phyloP scores from a whole-genome alignment of 2,329 filamentous ascomycete genomes.

The Diaporthe australafricana region DNA sequence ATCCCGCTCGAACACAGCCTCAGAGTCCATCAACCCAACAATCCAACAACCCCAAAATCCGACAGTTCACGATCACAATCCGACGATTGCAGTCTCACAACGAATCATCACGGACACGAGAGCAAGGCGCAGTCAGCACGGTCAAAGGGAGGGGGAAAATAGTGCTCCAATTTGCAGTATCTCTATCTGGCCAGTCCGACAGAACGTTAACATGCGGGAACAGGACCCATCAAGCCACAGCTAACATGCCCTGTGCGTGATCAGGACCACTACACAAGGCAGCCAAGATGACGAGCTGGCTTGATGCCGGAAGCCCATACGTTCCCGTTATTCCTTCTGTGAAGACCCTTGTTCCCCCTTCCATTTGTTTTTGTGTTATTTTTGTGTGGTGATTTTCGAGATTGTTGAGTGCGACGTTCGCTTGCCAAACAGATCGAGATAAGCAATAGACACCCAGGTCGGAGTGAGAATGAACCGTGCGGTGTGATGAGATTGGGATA shows the following conservation, averaged over 20 bases:
- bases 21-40: too few relatives aligned
- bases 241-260: not conserved
- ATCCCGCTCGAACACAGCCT: too few relatives aligned
- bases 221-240: constrained; percentile 3
- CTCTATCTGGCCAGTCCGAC: not conserved
- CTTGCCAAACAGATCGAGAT: not conserved
- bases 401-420: not conserved
- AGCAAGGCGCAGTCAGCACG: not conserved
- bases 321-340: not conserved
- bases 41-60: too few relatives aligned
- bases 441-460: not conserved
- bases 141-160: not conserved
- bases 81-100: too few relatives aligned
- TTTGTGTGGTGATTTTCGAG: not conserved
- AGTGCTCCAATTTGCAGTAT: constrained; percentile 27
- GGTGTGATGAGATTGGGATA: not conserved
- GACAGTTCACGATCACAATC: too few relatives aligned
- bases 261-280: not conserved
- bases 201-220: not conserved
- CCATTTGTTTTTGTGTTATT: constrained; percentile 5
- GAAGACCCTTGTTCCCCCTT: constrained; percentile 4
- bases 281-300: not conserved
- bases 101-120: not conserved
- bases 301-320: not conserved
- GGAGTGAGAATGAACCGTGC: not conserved